Evolutionary conservation across 192 early-diverging fungal genomes (phyloP).

Genomic region (Entomortierella chlamydospora): DNA sequence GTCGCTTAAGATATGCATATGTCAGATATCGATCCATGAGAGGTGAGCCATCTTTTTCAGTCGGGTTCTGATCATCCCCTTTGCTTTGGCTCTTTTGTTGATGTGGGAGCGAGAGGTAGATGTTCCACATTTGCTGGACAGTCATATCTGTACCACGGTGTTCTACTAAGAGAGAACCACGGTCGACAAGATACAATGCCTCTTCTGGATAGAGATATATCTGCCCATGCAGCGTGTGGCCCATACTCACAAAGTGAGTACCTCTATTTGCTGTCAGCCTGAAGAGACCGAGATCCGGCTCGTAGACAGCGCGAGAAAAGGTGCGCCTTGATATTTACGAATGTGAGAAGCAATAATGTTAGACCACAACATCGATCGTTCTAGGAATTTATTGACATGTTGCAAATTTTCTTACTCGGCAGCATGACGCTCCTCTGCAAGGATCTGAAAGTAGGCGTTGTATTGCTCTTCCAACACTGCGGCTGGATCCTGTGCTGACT

Average conservation of each 20-base stretch:
- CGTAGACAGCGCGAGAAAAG: slow-evolving; percentile 28
- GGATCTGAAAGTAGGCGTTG: slow-evolving; percentile 33
- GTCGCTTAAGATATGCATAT: slow-evolving; percentile 65
- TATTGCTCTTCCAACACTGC: slow-evolving; percentile 22
- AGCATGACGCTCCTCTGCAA: slow-evolving; percentile 33
- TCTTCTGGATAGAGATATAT: slow-evolving; percentile 61
- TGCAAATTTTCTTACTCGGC: slow-evolving; percentile 28
- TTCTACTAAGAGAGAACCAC: slow-evolving; percentile 52
- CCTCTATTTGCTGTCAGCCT: slow-evolving; percentile 47
- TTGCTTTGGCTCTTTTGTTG: not conserved
- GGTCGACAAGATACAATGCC: slow-evolving; percentile 58
- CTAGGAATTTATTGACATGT: not conserved
- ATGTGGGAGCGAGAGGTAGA: slow-evolving; percentile 9
- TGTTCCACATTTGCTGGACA: slow-evolving; percentile 53
- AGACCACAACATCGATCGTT: not conserved
- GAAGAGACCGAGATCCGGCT: slow-evolving; percentile 30
- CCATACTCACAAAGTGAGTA: slow-evolving; percentile 59
- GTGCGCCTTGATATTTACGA: slow-evolving; percentile 11
- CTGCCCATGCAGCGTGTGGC: slow-evolving; percentile 51
- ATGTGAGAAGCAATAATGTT: no score
- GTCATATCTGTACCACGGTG: slow-evolving; percentile 18
- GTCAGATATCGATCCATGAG: slow-evolving; percentile 35
- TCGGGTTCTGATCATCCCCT: not conserved
- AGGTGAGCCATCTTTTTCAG: not conserved
- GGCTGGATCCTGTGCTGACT: slow-evolving; percentile 15